Conservation (phyloP, 768 basidiomycete genomes). For the Russula sp. region DNA sequence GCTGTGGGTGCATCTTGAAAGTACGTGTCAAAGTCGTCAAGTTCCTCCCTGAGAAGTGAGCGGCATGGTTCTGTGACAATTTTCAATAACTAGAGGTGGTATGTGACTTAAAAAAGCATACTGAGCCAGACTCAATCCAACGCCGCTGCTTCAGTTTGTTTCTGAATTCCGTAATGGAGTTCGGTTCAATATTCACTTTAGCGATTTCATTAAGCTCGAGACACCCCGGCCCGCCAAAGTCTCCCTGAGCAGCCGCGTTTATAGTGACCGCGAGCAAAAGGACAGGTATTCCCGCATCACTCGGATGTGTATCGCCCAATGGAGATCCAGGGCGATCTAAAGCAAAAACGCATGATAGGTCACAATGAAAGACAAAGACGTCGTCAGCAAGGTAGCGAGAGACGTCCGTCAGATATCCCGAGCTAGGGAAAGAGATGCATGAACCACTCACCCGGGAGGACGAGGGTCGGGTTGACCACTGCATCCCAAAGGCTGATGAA, state of each 20-base stretch:
- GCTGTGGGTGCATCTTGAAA: neutral
- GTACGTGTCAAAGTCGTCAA: neutral
- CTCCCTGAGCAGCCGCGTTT: neutral
- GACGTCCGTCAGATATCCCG: no score
- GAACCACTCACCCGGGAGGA: no score
- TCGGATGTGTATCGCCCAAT: no score
- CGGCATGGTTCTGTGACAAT: neutral
- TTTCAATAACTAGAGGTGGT: neutral
- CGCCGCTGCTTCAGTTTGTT: neutral
- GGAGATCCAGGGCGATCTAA: neutral
- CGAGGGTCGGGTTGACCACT: no score
- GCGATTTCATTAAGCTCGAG: neutral
- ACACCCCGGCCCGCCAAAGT: neutral
- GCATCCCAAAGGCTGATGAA: no score
- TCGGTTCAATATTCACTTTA: neutral
- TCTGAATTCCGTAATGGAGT: neutral
- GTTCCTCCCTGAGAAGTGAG: neutral
- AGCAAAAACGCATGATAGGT: neutral
- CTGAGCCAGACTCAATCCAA: neutral
- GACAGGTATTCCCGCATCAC: neutral
- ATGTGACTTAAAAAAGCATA: neutral
- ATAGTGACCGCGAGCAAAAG: neutral
- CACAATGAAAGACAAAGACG: neutral
- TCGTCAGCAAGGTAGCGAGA: neutral
- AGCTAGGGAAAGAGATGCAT: no score